Evolutionary conservation across 306 rosid genomes (phyloP).

Genomic region (Malus fusca): DNA sequence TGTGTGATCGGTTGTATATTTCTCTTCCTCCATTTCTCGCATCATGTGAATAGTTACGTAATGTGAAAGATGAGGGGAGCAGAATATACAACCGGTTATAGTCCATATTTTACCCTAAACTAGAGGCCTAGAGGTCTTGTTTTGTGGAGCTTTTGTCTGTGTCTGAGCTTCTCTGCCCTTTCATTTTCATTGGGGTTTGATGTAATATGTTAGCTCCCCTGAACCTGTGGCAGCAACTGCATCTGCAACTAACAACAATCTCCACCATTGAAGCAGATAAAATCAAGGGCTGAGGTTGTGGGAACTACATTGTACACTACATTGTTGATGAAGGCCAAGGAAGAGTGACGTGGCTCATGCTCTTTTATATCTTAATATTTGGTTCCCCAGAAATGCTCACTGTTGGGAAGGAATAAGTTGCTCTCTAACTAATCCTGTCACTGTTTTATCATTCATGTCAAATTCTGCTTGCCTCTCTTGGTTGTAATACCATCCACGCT

Average conservation of each 20-base stretch:
- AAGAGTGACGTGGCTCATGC: slow-evolving; percentile 1
- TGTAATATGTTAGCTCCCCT: not conserved
- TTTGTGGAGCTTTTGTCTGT: not conserved
- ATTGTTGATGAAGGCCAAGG: not conserved
- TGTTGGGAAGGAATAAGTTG: not conserved
- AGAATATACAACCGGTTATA: not conserved
- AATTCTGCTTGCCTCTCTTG: not conserved
- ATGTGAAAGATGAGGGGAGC: not conserved
- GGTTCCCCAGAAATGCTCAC: not conserved
- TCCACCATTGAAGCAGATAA: not conserved
- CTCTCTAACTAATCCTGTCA: slow-evolving; percentile 3
- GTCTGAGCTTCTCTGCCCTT: slow-evolving; percentile 12
- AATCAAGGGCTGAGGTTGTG: not conserved
- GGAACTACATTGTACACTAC: not conserved
- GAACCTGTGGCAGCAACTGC: slow-evolving; percentile 1
- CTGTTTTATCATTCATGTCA: not conserved
- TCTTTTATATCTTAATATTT: not conserved
- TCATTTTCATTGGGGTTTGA: slow-evolving; percentile 12
- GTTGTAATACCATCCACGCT: slow-evolving; percentile 2
- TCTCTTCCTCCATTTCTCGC: not conserved
- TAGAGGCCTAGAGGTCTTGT: not conserved
- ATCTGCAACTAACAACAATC: not conserved
- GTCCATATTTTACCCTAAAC: too few relatives aligned
- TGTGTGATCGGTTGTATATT: not conserved
- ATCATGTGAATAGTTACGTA: too few relatives aligned